Conservation (phyloP, 2,329 filamentous ascomycete species). For the Microdochium bolleyi region DNA sequence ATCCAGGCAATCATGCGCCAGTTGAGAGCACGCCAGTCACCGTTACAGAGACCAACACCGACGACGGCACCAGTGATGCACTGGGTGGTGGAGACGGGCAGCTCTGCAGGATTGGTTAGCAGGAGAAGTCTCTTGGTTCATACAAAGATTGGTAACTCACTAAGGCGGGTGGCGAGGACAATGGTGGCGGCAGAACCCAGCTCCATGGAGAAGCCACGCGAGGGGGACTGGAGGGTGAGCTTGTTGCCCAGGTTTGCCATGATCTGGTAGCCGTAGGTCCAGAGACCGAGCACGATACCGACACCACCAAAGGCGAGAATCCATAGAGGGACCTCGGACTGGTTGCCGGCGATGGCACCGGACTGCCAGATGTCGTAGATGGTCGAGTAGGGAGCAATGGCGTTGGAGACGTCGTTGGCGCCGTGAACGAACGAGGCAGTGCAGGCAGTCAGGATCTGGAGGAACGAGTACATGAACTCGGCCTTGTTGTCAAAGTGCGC, state of each 20-base stretch:
- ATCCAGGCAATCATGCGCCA: constrained; percentile 56
- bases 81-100: constrained; percentile 58
- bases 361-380: constrained; percentile 53
- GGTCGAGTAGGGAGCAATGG: constrained; percentile 54
- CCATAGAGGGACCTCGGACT: constrained; percentile 49
- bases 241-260: constrained; percentile 56
- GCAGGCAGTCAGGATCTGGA: constrained; percentile 52
- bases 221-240: constrained; percentile 54
- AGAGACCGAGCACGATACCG: constrained; percentile 46
- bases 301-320: constrained; percentile 46
- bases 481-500: constrained; percentile 54
- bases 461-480: constrained; percentile 53
- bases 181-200: constrained; percentile 54
- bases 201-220: constrained; percentile 52
- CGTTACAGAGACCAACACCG: constrained; percentile 54
- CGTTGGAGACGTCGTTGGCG: constrained; percentile 53
- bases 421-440: constrained; percentile 59
- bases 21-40: constrained; percentile 50
- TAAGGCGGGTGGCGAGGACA: constrained; percentile 53
- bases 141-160: constrained; percentile 19
- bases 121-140: not conserved
- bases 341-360: constrained; percentile 31
- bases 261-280: constrained; percentile 57
- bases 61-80: constrained; percentile 57
- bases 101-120: constrained; percentile 21